Evolutionary conservation across 2,329 filamentous ascomycete genomes (phyloP), one percentile per base, ranked within the genome.

Genomic region (Zopfia rhizophila): DNA sequence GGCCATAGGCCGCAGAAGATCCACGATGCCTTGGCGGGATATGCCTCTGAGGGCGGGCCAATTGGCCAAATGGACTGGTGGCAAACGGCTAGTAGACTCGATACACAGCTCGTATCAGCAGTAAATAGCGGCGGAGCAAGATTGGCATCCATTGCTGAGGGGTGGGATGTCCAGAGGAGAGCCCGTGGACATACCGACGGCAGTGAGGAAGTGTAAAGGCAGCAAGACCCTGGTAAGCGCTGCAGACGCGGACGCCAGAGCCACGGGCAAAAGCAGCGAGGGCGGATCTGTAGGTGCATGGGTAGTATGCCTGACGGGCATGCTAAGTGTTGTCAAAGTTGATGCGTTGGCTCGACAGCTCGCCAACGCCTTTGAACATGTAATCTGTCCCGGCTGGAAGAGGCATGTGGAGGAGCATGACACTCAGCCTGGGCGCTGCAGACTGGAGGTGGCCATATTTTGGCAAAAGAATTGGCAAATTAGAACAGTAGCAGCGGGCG

Each of bases 321-420:
- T 66, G 68, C 66, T 70, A 70, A 65, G 68, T 70, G 68, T 65
- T 72, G 68, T 72, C 68, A 70, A 65, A 60, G 54, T 63, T 72
- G 68, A 70, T 70, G 68, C 67, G 68, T 60, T 72, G 68, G 67
- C 67, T 70, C 67, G 66, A 68, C 65, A 68, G 65, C 61, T 60
- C 66, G 67, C 63, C 68, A 68, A 58, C 67, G 66, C 59, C 63
- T 59, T 63, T 55, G 57, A 58, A 48, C 65, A 68, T 65, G 66
- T 61, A 72, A 70, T 72, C 66, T 53, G 48, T 52, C 31, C 32
- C 24, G 28, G 38, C 50, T 70, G 58, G 64, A 63, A 59, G 54
- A 55, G 61, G 65, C 61, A 69, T 61, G 62, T 56, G 55, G 61
- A 66, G 58, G 56, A 66, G 58, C 60, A 63, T 49, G 55, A 58